These are phyloP conservation scores for Metschnikowia bowlesiae DNA, from an alignment of 805 yeast species.

Conservation along the genomic window DNA sequence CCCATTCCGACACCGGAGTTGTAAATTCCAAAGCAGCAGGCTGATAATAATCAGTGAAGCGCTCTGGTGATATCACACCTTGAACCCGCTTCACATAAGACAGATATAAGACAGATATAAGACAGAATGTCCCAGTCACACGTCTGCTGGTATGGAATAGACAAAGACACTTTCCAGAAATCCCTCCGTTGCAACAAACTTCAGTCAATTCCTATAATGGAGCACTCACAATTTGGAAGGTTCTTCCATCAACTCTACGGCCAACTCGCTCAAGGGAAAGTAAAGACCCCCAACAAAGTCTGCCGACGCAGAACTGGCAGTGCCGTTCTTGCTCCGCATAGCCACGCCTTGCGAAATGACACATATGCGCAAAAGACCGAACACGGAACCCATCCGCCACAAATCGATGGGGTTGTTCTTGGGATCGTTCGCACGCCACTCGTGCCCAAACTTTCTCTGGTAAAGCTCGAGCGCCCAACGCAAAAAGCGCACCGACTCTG, in stretches of 20 bases:
- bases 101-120: no score
- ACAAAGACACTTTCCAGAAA: no score
- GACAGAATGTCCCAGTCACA: no score
- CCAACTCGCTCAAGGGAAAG: slow-evolving; percentile 28
- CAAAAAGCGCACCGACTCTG: slow-evolving; percentile 19
- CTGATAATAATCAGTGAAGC: no score
- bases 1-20: no score
- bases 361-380: slow-evolving; percentile 50
- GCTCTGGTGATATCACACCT: no score
- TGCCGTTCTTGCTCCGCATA: slow-evolving; percentile 48
- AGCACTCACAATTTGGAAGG: slow-evolving; percentile 5
- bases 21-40: no score
- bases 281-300: slow-evolving; percentile 33
- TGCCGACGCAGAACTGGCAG: slow-evolving; percentile 52
- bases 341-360: slow-evolving; percentile 63
- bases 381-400: slow-evolving; percentile 53
- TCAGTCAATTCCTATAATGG: no score
- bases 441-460: slow-evolving; percentile 19
- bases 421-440: slow-evolving; percentile 31
- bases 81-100: no score
- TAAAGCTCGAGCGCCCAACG: slow-evolving; percentile 26
- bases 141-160: neutral
- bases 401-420: slow-evolving; percentile 40
- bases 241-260: slow-evolving; percentile 15
- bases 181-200: no score